phyloP scores from a whole-genome alignment of 768 basidiomycete genomes.

The Auriscalpium orientale region DNA sequence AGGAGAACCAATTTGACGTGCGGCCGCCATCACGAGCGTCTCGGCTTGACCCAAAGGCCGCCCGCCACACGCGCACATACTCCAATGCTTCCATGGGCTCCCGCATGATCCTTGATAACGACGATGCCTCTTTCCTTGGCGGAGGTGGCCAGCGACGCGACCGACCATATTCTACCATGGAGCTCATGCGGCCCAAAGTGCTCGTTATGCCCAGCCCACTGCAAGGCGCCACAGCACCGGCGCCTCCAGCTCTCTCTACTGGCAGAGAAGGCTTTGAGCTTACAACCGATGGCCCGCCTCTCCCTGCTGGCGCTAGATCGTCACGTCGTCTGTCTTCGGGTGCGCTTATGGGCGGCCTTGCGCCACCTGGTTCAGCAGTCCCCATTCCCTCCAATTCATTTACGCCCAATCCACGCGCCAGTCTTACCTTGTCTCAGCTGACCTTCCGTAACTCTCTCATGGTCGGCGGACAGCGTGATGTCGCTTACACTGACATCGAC shows the following conservation, averaged over 20 bases:
- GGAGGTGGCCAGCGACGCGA: conserved; percentile 29
- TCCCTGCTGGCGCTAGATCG: conserved; percentile 68
- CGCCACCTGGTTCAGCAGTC: conserved; percentile 24
- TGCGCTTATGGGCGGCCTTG: conserved; percentile 24
- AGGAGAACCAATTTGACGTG: conserved; percentile 50
- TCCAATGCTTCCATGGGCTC: conserved; percentile 66
- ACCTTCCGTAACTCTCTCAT: conserved; percentile 78
- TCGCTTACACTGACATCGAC: conserved; percentile 55
- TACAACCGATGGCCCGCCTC: conserved; percentile 64
- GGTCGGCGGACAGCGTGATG: conserved; percentile 59
- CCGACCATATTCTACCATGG: conserved; percentile 63
- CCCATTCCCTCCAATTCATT: conserved; percentile 54
- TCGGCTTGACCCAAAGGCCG: conserved; percentile 74
- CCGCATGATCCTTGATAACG: conserved; percentile 52
- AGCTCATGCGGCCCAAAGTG: conserved; percentile 83
- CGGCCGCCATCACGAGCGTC: conserved; percentile 54
- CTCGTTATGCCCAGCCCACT: conserved; percentile 91
- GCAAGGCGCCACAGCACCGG: conserved; percentile 37
- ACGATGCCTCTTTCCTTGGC: conserved; percentile 31
- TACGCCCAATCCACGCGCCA: conserved; percentile 70
- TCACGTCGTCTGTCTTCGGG: conserved; percentile 38
- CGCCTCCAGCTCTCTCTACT: conserved; percentile 23
- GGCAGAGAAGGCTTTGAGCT: conserved; percentile 54
- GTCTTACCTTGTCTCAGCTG: conserved; percentile 70
- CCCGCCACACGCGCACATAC: conserved; percentile 46